phyloP scores from a whole-genome alignment of 768 basidiomycete genomes.

The Mycena crocata region DNA sequence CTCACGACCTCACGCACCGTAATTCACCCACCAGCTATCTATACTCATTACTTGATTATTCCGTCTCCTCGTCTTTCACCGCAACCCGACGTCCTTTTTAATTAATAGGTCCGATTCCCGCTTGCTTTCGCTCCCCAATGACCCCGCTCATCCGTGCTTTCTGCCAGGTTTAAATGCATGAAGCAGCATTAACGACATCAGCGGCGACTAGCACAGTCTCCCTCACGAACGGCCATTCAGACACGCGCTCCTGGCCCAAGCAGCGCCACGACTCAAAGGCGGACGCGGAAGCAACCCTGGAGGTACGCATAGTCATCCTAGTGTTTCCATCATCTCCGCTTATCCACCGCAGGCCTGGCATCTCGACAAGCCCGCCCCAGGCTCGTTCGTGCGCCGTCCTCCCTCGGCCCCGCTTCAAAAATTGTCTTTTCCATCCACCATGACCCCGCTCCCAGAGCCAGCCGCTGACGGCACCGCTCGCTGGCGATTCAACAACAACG shows the following conservation, averaged over 20 bases:
- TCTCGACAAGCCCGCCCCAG: constrained; percentile 52
- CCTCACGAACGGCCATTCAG: constrained; percentile 47
- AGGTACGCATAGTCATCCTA: constrained; percentile 58
- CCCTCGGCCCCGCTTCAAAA: constrained; percentile 52
- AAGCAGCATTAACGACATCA: constrained; percentile 67
- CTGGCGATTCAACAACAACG: constrained; percentile 74
- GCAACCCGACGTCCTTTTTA: constrained; percentile 43
- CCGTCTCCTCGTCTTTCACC: constrained; percentile 36
- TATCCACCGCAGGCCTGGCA: constrained; percentile 60
- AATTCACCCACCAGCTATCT: constrained; percentile 35
- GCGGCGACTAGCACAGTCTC: constrained; percentile 56
- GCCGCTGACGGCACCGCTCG: constrained; percentile 54
- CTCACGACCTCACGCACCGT: constrained; percentile 63
- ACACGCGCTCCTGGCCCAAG: constrained; percentile 62
- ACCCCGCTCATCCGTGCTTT: constrained; percentile 37
- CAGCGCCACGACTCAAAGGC: constrained; percentile 59
- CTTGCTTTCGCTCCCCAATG: constrained; percentile 41
- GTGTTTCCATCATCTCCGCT: constrained; percentile 43
- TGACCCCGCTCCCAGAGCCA: constrained; percentile 62
- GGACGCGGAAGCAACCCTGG: constrained; percentile 54
- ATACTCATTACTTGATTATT: constrained; percentile 39
- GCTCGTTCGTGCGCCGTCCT: constrained; percentile 45
- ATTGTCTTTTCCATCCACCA: constrained; percentile 48
- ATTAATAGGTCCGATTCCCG: constrained; percentile 55
- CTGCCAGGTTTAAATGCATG: constrained; percentile 72